Evolutionary conservation across 2,329 filamentous ascomycete species (phyloP).

Genomic region (Aspergillus ochraceoroseus): DNA sequence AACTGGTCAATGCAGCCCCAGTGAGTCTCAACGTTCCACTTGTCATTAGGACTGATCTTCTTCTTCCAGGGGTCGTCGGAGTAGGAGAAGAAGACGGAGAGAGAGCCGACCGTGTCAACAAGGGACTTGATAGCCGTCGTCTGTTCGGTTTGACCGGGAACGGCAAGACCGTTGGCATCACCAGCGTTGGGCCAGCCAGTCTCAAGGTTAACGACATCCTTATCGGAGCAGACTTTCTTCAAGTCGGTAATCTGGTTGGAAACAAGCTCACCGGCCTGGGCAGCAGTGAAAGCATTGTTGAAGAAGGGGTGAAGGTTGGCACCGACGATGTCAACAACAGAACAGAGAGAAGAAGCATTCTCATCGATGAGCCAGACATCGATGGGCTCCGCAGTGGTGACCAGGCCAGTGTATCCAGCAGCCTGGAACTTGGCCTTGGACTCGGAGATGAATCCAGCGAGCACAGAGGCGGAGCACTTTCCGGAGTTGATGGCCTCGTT

Average conservation of each 20-base stretch:
- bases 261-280: conserved; percentile 70
- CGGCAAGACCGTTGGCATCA: conserved; percentile 64
- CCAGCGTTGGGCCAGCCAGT: conserved; percentile 80
- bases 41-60: conserved; percentile 44
- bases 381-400: conserved; percentile 84
- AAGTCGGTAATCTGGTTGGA: conserved; percentile 67
- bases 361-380: conserved; percentile 69
- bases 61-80: conserved; percentile 78
- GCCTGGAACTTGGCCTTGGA: conserved; percentile 59
- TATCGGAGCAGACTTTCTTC: conserved; percentile 63
- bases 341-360: conserved; percentile 60
- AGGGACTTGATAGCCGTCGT: conserved; percentile 67
- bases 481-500: conserved; percentile 85
- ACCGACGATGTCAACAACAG: conserved; percentile 69
- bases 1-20: conserved; percentile 65
- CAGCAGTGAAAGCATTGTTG: conserved; percentile 63
- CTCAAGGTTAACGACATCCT: conserved; percentile 77
- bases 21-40: conserved; percentile 69
- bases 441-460: conserved; percentile 65
- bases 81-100: conserved; percentile 76
- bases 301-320: conserved; percentile 94
- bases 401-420: conserved; percentile 65
- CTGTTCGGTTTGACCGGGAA: conserved; percentile 66
- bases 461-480: conserved; percentile 58
- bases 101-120: conserved; percentile 58